These are phyloP conservation scores for Ceratocystiopsis sp. DNA, from an alignment of 2,329 filamentous ascomycete genomes.

Conservation along the genomic window DNA sequence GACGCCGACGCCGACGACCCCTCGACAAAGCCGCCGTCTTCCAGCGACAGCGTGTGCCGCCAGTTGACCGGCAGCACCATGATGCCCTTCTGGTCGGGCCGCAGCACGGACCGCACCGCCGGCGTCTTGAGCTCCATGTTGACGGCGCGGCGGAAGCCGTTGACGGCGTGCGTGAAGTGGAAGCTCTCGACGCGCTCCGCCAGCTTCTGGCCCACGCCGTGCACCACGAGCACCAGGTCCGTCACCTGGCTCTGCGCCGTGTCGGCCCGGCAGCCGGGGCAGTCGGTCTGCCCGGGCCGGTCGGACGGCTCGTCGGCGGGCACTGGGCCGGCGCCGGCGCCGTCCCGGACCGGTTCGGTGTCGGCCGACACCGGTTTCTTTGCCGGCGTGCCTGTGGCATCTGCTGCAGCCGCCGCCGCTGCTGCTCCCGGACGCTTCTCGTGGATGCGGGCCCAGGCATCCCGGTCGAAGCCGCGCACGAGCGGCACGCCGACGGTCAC, in stretches of 20 bases:
- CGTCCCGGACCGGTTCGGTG: neutral
- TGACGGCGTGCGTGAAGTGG: slow-evolving; percentile 93
- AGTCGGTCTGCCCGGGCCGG: slow-evolving; percentile 12
- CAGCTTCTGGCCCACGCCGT: slow-evolving; percentile 93
- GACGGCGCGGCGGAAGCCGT: slow-evolving; percentile 69
- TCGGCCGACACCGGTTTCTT: too few relatives aligned
- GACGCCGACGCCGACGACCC: slow-evolving; percentile 33
- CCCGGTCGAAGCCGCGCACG: slow-evolving; percentile 73
- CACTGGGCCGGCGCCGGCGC: too few relatives aligned
- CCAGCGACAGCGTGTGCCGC: slow-evolving; percentile 75
- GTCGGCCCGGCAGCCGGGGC: slow-evolving; percentile 45
- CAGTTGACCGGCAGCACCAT: slow-evolving; percentile 94
- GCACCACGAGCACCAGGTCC: slow-evolving; percentile 78
- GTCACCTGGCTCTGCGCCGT: slow-evolving; percentile 54
- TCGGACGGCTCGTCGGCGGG: too few relatives aligned
- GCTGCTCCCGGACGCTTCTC: slow-evolving; percentile 13
- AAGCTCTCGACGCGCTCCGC: slow-evolving; percentile 91
- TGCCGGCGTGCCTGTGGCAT: slow-evolving; percentile 5
- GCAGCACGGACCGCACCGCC: slow-evolving; percentile 56
- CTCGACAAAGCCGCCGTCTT: slow-evolving; percentile 43
- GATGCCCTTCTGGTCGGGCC: slow-evolving; percentile 66
- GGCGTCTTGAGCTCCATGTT: slow-evolving; percentile 68
- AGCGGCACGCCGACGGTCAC: slow-evolving; percentile 69
- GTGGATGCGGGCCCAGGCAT: slow-evolving; percentile 58
- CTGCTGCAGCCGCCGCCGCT: neutral